Evolutionary conservation across 2,329 filamentous ascomycete species (phyloP), one percentile per base, ranked within the genome.

Genomic region (Celoporthe dispersa): DNA sequence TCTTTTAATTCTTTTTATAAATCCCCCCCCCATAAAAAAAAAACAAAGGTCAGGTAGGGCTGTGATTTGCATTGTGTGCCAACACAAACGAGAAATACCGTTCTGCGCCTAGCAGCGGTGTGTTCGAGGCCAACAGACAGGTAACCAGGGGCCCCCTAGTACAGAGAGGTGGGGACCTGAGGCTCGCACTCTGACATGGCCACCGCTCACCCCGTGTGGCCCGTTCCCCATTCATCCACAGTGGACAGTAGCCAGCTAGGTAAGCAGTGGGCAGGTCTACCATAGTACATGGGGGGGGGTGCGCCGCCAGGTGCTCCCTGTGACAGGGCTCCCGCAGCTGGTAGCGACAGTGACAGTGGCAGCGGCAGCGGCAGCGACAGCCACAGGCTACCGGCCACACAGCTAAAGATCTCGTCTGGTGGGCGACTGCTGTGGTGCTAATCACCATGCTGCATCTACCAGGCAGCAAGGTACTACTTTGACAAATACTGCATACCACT

Each of bases 41-140:
- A n/a, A n/a, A n/a, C n/a, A n/a, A n/a, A 55, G 51, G 22, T 31
- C 25, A 28, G 55, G 12, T 33, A 25, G 19, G 55, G 55, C 25
- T 31, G 55, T 57, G 53, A 57, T 44, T 44, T 44, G 41, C 41
- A 22, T 44, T 44, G 41, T 22, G 14, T 57, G 53, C 28, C 53
- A 31, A n/a, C 25, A 57, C 28, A 3, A 55, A 57, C n/a, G 53
- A 59, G 55, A 35, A 39, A 61, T 14, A 48, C 9, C 35, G 37
- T 37, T 64, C 35, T 64, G 62, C 62, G 62, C 33, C 41, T 41
- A 41, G 25, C 62, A 51, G 62, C 62, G 62, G 62, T 64, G 62
- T 64, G 62, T 64, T 48, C 44, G n/a, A 48, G 44, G 44, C 44
- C 62, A 33, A 41, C 28, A 48, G 14, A 41, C 25, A 48, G 39